Base-by-base conservation (phyloP, 371 early-diverging fungal genomes). In the Rhizopus arrhizus region DNA sequence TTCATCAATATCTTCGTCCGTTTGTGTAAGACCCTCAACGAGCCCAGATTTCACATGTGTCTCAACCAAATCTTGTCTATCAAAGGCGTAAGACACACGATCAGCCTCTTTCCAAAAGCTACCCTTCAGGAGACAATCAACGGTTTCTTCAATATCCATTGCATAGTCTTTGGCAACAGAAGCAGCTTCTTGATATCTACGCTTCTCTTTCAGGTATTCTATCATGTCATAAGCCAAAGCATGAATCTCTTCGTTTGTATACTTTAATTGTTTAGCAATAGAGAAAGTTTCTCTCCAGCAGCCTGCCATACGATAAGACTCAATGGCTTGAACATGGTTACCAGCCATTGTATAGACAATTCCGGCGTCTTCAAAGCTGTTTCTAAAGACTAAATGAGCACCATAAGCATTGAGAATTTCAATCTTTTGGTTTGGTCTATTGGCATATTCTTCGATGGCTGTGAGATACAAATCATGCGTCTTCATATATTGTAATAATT, bases 21-120 rank as follows among this genome's bases (percentile, higher is more conserved):
- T 33, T 16, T 84, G 79, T 9, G 79, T 72, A 42, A 77, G 77
- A 0, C 85, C 92, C 57, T 87, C 85, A 16, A 82, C 70, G 15
- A 94, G 62, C 1, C 86, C 91, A 5, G 95, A 93, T 33, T 80
- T 81, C 41, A 95, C 74, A 15, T 86, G 86, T 3, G 92, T 88
- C 32, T 88, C 87, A 42, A 95, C 77, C 31, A 95, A 65, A 71
- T 91, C 91, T 4, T 71, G 32, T 12, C 89, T 87, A 35, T 78
- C 64, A 40, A 80, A 76, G 22, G 77, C 49, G 15, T 83, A 77
- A 33, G 85, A 80, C 22, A 80, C 60, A 28, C 88, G 84, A n/a
- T 79, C 65, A 3, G 91, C 91, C 65, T 93, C 91, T 33, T 66
- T 75, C 91, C 91, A 93, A 4, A 75, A 68, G 22, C 78, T 76